phyloP scores from a whole-genome alignment of 352 stramenopile genomes.

The Globisporangium irregulare region DNA sequence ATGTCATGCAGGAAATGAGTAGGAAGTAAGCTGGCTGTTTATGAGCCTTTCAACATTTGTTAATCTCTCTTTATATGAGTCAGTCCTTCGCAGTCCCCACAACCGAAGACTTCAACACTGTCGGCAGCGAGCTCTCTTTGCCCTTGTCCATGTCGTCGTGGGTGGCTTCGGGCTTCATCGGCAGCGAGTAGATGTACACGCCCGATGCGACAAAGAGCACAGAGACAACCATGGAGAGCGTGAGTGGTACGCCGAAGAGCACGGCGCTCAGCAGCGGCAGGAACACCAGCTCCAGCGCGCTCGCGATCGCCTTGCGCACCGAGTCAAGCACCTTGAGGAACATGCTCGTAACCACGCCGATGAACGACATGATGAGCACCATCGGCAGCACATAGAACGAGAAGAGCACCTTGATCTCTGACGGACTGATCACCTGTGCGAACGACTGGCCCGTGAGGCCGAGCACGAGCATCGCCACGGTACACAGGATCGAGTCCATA shows the following conservation, averaged over 20 bases:
- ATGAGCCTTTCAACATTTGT: background rate
- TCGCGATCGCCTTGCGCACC: slow-evolving; percentile 77
- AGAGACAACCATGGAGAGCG: slow-evolving; percentile 45
- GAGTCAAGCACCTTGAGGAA: slow-evolving; percentile 83
- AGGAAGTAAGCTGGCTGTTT: background rate
- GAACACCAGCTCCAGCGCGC: slow-evolving; percentile 71
- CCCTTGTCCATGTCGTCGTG: slow-evolving; percentile 8
- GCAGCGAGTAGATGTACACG: slow-evolving; percentile 80
- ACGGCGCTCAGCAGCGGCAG: slow-evolving; percentile 58
- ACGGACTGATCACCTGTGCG: slow-evolving; percentile 39
- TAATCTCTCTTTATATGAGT: background rate
- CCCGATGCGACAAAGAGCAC: slow-evolving; percentile 69
- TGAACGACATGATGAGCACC: slow-evolving; percentile 83
- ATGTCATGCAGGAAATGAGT: background rate
- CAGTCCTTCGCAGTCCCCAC: background rate
- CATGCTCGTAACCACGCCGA: slow-evolving; percentile 77
- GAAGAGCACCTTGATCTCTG: slow-evolving; percentile 60
- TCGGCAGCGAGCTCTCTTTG: background rate
- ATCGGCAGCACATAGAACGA: slow-evolving; percentile 72
- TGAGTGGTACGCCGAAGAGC: slow-evolving; percentile 62
- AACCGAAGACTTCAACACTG: background rate
- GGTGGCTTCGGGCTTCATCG: slow-evolving; percentile 28
- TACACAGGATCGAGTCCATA: slow-evolving; percentile 75
- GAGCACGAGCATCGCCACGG: slow-evolving; percentile 56
- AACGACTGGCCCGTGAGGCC: slow-evolving; percentile 71